A percentile compares a stretch with the other conserved stretches of the same genome.
Evolutionary conservation across 2,329 filamentous ascomycete species (phyloP).

Genomic region (Xylariaceae sp.): DNA sequence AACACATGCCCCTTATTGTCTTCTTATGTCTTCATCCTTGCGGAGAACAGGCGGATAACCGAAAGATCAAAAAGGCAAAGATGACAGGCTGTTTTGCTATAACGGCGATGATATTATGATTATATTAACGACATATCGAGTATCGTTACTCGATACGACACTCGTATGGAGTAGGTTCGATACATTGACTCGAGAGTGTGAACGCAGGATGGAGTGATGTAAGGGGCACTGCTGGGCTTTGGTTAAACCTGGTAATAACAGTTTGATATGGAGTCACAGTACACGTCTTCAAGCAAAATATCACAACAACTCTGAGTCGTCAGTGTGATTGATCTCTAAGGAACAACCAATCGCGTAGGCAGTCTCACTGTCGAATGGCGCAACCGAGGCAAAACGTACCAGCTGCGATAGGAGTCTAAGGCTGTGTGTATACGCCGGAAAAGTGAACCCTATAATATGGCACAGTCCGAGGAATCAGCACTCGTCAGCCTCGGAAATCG

Average conservation of each 20-base stretch:
- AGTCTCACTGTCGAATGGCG: not conserved
- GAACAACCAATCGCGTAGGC: not conserved
- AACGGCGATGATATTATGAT: no score
- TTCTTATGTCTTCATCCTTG: not conserved
- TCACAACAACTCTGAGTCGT: not conserved
- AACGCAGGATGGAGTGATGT: not conserved
- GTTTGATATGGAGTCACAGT: slow-evolving; percentile 1
- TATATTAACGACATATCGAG: no score
- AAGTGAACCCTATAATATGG: not conserved
- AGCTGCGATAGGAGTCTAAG: not conserved
- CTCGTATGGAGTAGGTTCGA: not conserved
- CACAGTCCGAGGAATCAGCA: not conserved
- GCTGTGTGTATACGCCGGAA: not conserved
- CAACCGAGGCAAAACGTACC: not conserved
- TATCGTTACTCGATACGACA: not conserved
- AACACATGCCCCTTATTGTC: not conserved
- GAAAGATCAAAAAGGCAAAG: no score
- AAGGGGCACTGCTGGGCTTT: not conserved
- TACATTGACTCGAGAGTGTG: not conserved
- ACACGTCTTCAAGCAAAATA: not conserved
- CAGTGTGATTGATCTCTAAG: not conserved
- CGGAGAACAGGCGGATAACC: no score
- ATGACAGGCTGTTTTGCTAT: no score
- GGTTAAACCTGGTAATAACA: not conserved
- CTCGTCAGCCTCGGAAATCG: not conserved